Evolutionary conservation across 2,329 filamentous ascomycete genomes (phyloP).

Genomic region (Neobulgaria alba): DNA sequence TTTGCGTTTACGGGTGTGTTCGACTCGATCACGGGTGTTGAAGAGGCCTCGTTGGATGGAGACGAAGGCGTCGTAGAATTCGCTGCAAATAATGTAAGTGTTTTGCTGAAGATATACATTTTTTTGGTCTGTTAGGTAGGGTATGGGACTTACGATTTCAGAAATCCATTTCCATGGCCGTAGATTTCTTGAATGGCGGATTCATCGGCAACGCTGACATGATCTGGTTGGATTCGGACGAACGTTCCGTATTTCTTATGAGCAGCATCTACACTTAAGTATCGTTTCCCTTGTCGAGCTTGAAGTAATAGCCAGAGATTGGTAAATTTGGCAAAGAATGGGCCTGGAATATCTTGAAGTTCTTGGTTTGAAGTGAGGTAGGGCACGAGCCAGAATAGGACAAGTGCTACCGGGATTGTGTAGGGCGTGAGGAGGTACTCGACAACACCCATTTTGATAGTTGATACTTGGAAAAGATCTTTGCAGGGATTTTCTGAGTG

Average conservation of each 20-base stretch:
- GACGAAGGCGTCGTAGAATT: constrained; percentile 85
- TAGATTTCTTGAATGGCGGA: constrained; percentile 71
- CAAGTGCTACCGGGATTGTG: constrained; percentile 37
- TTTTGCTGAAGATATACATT: too few species aligned
- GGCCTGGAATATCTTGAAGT: constrained; percentile 37
- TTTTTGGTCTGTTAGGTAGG: neutral
- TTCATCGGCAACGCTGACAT: constrained; percentile 74
- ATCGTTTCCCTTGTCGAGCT: constrained; percentile 57
- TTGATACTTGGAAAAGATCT: too few species aligned
- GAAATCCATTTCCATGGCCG: constrained; percentile 68
- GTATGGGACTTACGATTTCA: constrained; percentile 59
- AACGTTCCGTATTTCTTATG: constrained; percentile 70
- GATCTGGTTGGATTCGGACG: constrained; percentile 75
- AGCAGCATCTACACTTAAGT: constrained; percentile 54
- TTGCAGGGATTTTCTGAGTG: too few species aligned
- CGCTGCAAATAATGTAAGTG: constrained; percentile 5
- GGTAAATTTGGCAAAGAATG: constrained; percentile 53
- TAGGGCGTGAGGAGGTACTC: too few species aligned
- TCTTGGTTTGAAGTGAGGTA: constrained; percentile 26
- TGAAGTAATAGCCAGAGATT: constrained; percentile 73
- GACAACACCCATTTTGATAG: too few species aligned
- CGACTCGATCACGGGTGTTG: constrained; percentile 74
- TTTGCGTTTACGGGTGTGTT: constrained; percentile 86
- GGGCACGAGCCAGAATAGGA: constrained; percentile 29
- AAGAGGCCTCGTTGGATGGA: constrained; percentile 80